Conservation (phyloP, 768 basidiomycete species). For the Suillus americanus region DNA sequence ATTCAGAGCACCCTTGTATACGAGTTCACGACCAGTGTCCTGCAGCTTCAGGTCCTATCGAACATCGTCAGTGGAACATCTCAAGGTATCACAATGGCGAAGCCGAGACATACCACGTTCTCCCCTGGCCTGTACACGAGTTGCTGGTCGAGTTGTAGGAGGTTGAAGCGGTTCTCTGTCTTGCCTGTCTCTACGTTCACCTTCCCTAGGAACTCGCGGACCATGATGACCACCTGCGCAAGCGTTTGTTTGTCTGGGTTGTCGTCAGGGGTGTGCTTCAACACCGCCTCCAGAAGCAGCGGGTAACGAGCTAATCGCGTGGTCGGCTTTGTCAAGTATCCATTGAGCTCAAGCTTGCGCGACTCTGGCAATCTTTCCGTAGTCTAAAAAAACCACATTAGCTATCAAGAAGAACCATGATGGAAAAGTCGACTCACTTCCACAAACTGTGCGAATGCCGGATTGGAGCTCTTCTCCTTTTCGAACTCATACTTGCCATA, state of each 20-base stretch:
- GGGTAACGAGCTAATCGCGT: conserved; percentile 98
- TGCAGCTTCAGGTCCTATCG: conserved; percentile 77
- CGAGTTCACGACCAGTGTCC: conserved; percentile 87
- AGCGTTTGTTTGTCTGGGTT: conserved; percentile 80
- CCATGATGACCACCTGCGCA: conserved; percentile 70
- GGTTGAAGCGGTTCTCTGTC: conserved; percentile 94
- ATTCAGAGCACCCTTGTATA: conserved; percentile 88
- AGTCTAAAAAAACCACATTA: conserved; percentile 45
- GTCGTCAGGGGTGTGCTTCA: conserved; percentile 90
- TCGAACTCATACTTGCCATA: conserved; percentile 99
- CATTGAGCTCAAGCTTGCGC: conserved; percentile 94
- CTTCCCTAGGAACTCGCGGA: conserved; percentile 80
- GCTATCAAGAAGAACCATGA: neutral
- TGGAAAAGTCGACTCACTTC: conserved; percentile 55
- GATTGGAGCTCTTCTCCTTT: conserved; percentile 93
- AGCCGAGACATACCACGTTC: conserved; percentile 62
- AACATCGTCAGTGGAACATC: neutral
- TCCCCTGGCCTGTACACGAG: conserved; percentile 88
- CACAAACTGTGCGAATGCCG: conserved; percentile 91
- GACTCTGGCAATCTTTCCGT: conserved; percentile 94
- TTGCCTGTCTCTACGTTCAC: conserved; percentile 95
- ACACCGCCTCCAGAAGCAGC: conserved; percentile 84
- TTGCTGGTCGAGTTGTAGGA: conserved; percentile 91
- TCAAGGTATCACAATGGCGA: conserved; percentile 2
- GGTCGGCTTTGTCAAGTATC: conserved; percentile 96